A percentile compares a stretch with the other conserved stretches of the same genome.
Conservation (phyloP, 1,139 yeast species). For the Ashbya aceris region DNA sequence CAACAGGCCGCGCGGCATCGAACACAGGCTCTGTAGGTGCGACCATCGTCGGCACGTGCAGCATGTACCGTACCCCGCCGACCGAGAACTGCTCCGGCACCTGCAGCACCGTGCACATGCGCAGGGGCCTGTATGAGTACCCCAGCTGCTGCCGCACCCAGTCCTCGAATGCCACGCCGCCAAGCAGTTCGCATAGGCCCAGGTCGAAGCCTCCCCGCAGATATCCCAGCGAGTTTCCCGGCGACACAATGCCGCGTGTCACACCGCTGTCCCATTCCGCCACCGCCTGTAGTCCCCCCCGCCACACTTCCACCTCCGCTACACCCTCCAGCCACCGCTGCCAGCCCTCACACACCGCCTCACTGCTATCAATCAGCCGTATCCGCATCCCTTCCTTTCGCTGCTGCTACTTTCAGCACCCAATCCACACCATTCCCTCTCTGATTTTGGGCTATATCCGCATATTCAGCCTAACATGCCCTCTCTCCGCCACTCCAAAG, state of each 20-base stretch:
- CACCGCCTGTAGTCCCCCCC: too few relatives aligned
- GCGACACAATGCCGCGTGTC: constrained; percentile 36
- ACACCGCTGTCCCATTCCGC: too few relatives aligned
- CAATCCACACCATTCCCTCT: too few relatives aligned
- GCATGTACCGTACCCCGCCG: constrained; percentile 29
- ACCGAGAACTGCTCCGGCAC: constrained; percentile 9
- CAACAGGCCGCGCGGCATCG: constrained; percentile 10
- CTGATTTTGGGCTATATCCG: too few relatives aligned
- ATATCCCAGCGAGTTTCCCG: constrained; percentile 45
- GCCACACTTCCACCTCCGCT: constrained; percentile 33
- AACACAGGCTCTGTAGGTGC: constrained; percentile 30
- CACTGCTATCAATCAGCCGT: constrained; percentile 7
- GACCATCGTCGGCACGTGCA: constrained; percentile 44
- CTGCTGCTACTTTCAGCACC: too few relatives aligned
- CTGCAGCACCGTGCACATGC: constrained; percentile 20
- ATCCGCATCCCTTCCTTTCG: constrained; percentile 3
- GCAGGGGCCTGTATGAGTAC: constrained; percentile 21
- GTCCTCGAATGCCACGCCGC: constrained; percentile 19
- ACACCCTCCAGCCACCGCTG: not conserved
- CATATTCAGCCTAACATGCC: too few relatives aligned
- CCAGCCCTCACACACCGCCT: constrained; percentile 6
- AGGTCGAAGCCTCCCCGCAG: constrained; percentile 47
- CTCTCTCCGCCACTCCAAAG: too few relatives aligned
- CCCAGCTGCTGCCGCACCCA: constrained; percentile 26
- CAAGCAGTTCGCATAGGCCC: constrained; percentile 33